Evolutionary conservation across 2,329 filamentous ascomycete genomes (phyloP), one percentile per base, ranked within the genome.

Genomic region (Colletotrichum costaricense): DNA sequence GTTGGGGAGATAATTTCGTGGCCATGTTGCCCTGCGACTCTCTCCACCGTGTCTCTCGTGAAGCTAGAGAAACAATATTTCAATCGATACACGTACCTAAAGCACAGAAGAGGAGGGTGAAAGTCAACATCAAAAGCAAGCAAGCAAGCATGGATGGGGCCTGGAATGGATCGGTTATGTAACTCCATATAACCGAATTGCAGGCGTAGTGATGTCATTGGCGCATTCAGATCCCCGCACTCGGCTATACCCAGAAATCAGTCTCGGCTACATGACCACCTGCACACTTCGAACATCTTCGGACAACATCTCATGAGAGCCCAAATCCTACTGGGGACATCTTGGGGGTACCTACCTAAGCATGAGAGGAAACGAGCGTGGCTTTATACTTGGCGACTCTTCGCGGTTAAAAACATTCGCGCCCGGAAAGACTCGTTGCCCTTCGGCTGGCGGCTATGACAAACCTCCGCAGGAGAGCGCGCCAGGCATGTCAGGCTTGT

Each of bases 401-500:
- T 19, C 8, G 8, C 19, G 19, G 19, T 8, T 49, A 8, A 19
- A 42, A 1, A 16, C 38, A 4, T 8, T 49, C 19, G 42, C 42
- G 42, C 19, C 42, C 19, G 19, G 38, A 28, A 42, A 26, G 2
- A 12, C 22, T 9, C n/a, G 42, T 19, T 9, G 19, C 8, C 22
- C 11, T 22, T 33, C 59, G 26, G 59, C 26, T 16, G 16, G 8
- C 58, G 58, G 57, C 19, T 38, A 68, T 63, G 66, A 30, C 58
- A 2, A 67, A 67, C 30, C 60, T 42, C 22, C 79, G 80, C 64
- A 78, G 78, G 33, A 78, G 81, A 33, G 81, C 81, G 7, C 82
- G 81, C 67, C 81, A 81, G 65, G 81, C 81, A 24, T 82, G 81
- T 69, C 79, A 79, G 57, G 76, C 79, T 58, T 83, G 81, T 77